A percentile compares a stretch with the other conserved stretches of the same genome.
phyloP scores from a whole-genome alignment of 2,329 filamentous ascomycete genomes.

The Coniella vitis region DNA sequence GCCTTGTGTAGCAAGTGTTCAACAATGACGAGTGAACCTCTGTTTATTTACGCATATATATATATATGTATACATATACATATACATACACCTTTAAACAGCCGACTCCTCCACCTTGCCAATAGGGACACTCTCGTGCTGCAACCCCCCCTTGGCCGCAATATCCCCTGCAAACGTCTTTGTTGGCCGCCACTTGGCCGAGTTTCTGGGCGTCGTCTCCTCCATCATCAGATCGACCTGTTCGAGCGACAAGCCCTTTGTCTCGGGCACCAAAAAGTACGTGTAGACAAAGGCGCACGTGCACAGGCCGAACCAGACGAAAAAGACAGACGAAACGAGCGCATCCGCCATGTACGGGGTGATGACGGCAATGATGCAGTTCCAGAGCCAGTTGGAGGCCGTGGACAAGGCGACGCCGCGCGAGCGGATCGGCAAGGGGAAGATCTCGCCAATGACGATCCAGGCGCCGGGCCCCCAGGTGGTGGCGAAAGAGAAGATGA shows the following conservation, averaged over 20 bases:
- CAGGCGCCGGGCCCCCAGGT: constrained; percentile 62
- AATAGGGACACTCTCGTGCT: not conserved
- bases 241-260: constrained; percentile 67
- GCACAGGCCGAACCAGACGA: constrained; percentile 57
- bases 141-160: constrained; percentile 21
- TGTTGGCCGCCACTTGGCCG: constrained; percentile 27
- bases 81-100: no score
- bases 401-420: constrained; percentile 66
- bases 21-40: no score
- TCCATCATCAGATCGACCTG: constrained; percentile 62
- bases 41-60: no score
- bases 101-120: not conserved
- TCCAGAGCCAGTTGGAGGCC: constrained; percentile 70
- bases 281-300: constrained; percentile 47
- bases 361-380: constrained; percentile 52
- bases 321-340: constrained; percentile 40
- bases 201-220: constrained; percentile 36
- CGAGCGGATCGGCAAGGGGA: constrained; percentile 67
- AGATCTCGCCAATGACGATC: constrained; percentile 69
- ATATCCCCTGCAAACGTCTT: constrained; percentile 26
- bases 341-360: constrained; percentile 63
- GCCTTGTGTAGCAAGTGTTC: no score
- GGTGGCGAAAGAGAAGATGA: constrained; percentile 72
- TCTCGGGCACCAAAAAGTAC: constrained; percentile 60
- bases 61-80: no score